These are phyloP conservation scores for Odonthalia washingtoniensis DNA, from an alignment of 31 red algal species.

Conservation along the genomic window DNA sequence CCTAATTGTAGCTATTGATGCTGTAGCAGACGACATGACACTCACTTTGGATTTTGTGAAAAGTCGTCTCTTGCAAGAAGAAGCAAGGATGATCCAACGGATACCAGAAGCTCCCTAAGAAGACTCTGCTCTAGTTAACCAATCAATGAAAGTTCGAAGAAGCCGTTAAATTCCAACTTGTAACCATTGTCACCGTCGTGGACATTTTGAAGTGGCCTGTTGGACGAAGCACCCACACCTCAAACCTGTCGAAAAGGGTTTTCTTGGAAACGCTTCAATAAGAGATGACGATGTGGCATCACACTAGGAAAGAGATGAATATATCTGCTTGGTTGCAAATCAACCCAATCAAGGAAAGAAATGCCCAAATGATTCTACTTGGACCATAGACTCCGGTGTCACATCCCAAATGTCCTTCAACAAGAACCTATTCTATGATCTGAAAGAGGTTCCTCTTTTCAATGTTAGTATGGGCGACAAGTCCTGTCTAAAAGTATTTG, in stretches of 20 bases:
- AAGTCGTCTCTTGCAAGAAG: slow-evolving; percentile 33
- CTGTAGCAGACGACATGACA: background rate
- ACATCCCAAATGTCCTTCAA: background rate
- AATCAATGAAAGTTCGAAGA: background rate
- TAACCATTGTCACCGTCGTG: background rate
- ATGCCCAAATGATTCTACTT: too few relatives aligned
- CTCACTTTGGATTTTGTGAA: slow-evolving; percentile 41
- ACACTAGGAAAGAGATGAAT: background rate
- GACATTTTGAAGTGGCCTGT: background rate
- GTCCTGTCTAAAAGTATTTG: background rate
- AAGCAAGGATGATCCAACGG: background rate
- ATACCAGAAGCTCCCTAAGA: background rate
- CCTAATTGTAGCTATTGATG: slow-evolving; percentile 11
- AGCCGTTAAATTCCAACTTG: background rate
- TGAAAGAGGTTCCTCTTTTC: background rate
- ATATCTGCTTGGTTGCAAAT: background rate
- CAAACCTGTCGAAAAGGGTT: background rate
- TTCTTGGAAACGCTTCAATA: background rate
- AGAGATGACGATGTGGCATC: background rate
- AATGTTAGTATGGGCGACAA: background rate
- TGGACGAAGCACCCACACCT: background rate
- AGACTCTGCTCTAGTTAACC: background rate
- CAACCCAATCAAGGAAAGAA: background rate
- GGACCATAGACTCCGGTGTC: slow-evolving; percentile 32
- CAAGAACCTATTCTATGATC: background rate